Conservation (phyloP, 345 rosid genomes). For the Fremontodendron californicum region DNA sequence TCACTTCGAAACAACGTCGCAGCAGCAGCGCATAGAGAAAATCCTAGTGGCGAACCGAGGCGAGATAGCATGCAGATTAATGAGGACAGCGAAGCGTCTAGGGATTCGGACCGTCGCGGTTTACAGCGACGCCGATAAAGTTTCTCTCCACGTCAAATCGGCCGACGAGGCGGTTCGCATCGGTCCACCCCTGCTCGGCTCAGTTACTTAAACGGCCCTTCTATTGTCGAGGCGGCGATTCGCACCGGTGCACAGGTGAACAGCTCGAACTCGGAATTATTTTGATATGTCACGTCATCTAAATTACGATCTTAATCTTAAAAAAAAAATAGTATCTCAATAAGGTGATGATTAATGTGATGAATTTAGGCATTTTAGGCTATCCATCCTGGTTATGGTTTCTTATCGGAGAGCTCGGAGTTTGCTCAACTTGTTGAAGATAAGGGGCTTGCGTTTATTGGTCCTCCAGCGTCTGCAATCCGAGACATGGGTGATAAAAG, state of each 20-base stretch:
- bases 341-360: neutral
- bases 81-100: slow-evolving; percentile 71
- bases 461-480: slow-evolving; percentile 93
- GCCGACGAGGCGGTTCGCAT: slow-evolving; percentile 80
- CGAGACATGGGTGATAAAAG: slow-evolving; percentile 98
- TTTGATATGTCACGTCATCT: too few species aligned
- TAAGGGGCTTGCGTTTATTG: slow-evolving; percentile 67
- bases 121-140: slow-evolving; percentile 81
- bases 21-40: slow-evolving; percentile 57
- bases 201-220: slow-evolving; percentile 59
- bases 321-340: neutral
- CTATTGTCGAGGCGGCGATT: slow-evolving; percentile 70
- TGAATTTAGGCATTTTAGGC: slow-evolving; percentile 44
- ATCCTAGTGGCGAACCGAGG: slow-evolving; percentile 81
- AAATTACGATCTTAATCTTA: too few species aligned
- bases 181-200: slow-evolving; percentile 86
- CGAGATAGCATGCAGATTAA: slow-evolving; percentile 80
- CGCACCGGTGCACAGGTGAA: slow-evolving; percentile 81
- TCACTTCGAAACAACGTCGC: neutral
- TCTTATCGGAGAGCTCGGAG: slow-evolving; percentile 80
- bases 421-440: slow-evolving; percentile 85
- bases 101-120: slow-evolving; percentile 84
- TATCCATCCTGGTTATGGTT: slow-evolving; percentile 89
- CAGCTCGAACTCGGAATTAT: neutral
- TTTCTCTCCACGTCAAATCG: slow-evolving; percentile 80